Evolutionary conservation across 805 yeast genomes (phyloP).

Genomic region (Zygotorulaspora sp.): DNA sequence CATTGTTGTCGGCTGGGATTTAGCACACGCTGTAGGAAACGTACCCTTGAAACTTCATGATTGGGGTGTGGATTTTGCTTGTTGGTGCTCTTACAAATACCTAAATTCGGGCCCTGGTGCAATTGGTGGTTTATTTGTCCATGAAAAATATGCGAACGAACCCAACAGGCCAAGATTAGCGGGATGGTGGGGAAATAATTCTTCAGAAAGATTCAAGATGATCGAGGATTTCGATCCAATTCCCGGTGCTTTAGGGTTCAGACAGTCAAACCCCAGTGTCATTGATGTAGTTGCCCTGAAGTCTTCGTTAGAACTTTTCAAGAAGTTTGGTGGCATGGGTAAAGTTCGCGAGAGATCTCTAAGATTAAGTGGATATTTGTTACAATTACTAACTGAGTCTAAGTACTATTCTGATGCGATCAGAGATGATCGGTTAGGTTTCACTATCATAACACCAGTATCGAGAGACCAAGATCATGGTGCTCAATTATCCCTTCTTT

Average conservation of each 20-base stretch:
- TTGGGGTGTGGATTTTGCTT: constrained; percentile 91
- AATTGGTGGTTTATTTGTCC: constrained; percentile 79
- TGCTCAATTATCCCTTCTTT: constrained; percentile 73
- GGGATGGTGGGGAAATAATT: constrained; percentile 97
- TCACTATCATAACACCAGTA: constrained; percentile 72
- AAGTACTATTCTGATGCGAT: constrained; percentile 41
- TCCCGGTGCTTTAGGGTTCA: constrained; percentile 78
- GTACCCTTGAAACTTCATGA: constrained; percentile 72
- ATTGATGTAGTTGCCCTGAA: constrained; percentile 72
- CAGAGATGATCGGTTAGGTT: constrained; percentile 37
- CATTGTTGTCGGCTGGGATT: constrained; percentile 83
- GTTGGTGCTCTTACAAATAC: constrained; percentile 91
- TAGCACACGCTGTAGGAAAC: constrained; percentile 93
- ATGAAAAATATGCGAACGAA: constrained; percentile 42
- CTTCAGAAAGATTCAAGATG: constrained; percentile 72
- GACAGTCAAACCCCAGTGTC: constrained; percentile 89
- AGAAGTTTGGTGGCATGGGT: constrained; percentile 59
- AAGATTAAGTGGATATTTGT: constrained; percentile 54
- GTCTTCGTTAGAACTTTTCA: constrained; percentile 59
- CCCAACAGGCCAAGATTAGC: constrained; percentile 60
- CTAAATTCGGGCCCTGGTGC: constrained; percentile 92
- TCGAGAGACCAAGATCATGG: constrained; percentile 56
- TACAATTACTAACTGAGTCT: constrained; percentile 43
- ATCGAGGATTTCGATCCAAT: constrained; percentile 72
- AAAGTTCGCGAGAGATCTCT: constrained; percentile 53